Evolutionary conservation across 2,329 filamentous ascomycete species (phyloP).

Genomic region (Lecanicillium sp.): DNA sequence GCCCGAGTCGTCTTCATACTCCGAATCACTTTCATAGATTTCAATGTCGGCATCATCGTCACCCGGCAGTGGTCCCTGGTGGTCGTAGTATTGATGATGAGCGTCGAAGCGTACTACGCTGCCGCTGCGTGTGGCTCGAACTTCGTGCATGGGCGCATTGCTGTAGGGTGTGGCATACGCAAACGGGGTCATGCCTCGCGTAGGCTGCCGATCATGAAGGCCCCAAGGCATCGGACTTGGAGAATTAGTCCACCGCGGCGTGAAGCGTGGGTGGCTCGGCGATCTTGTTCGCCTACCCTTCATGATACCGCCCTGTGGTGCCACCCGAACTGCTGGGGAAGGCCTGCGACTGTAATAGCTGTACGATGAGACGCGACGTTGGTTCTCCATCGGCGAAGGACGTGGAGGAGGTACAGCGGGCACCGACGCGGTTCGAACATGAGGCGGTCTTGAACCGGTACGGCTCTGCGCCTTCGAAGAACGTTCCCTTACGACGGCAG

Average conservation of each 20-base stretch:
- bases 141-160: slow-evolving; percentile 42
- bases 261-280: slow-evolving; percentile 44
- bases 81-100: slow-evolving; percentile 25
- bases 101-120: slow-evolving; percentile 19
- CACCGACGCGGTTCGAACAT: slow-evolving; percentile 45
- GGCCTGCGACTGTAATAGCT: slow-evolving; percentile 24
- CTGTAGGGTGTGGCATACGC: slow-evolving; percentile 73
- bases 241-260: slow-evolving; percentile 46
- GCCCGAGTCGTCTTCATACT: slow-evolving; percentile 17
- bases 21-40: slow-evolving; percentile 26
- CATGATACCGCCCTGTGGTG: slow-evolving; percentile 22
- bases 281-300: slow-evolving; percentile 51
- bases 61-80: slow-evolving; percentile 15
- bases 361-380: slow-evolving; percentile 38
- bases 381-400: slow-evolving; percentile 30
- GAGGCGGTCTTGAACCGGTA: slow-evolving; percentile 35
- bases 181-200: slow-evolving; percentile 45
- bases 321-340: slow-evolving; percentile 20
- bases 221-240: slow-evolving; percentile 33
- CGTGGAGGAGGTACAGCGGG: slow-evolving; percentile 31
- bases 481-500: slow-evolving; percentile 26
- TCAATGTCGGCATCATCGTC: slow-evolving; percentile 22
- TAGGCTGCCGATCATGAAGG: slow-evolving; percentile 24
- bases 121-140: slow-evolving; percentile 20
- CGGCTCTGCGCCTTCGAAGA: slow-evolving; percentile 31